Base-by-base conservation (phyloP, 2,329 filamentous ascomycete species). In the Fusarium sambucinum region DNA sequence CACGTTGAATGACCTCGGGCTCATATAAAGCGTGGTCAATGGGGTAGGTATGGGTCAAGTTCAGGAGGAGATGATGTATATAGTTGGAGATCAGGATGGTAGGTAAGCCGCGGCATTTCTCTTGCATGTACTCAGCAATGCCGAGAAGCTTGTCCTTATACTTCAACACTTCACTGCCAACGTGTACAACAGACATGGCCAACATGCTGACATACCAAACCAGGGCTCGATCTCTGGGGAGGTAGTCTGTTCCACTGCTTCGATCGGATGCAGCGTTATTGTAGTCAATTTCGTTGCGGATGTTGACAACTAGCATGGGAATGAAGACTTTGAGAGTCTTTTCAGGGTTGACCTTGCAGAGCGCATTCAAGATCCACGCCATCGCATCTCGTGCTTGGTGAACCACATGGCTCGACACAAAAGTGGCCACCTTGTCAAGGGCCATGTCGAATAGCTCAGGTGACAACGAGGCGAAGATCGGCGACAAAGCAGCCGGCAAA, bases 191-290 rank as follows among this genome's bases (percentile, higher is more conserved):
- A 62, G 93, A 96, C 95, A 99, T 99, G 76, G 94, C 97, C 7
- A 99, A 87, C 84, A 99, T 94, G 79, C 93, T 97, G 62, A 98
- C 88, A 76, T 98, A 93, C 96, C 96, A 99, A 1, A 99, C 94
- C 17, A 99, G 83, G 6, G 93, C 96, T 55, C 96, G 87, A 77
- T 99, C 96, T 70, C 96, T 89, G 11, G 96, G 96, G 19, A 99
- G 85, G 42, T 98, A 94, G 78, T 99, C 96, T 1, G 92, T 92
- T 21, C 96, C 96, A 56, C 93, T 97, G 58, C 94, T 98, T 73
- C 96, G 88, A 59, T 96, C 96, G 3, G 95, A 98, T 3, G 95
- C 96, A 21, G 96, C 96, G 50, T 95, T 93, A 76, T 98, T 99
- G 78, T 95, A 93, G 75, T 97, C 94, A 70, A 99, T 99, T 79